Evolutionary conservation across 768 basidiomycete species (phyloP).

Genomic region (Glaciozyma antarctica): DNA sequence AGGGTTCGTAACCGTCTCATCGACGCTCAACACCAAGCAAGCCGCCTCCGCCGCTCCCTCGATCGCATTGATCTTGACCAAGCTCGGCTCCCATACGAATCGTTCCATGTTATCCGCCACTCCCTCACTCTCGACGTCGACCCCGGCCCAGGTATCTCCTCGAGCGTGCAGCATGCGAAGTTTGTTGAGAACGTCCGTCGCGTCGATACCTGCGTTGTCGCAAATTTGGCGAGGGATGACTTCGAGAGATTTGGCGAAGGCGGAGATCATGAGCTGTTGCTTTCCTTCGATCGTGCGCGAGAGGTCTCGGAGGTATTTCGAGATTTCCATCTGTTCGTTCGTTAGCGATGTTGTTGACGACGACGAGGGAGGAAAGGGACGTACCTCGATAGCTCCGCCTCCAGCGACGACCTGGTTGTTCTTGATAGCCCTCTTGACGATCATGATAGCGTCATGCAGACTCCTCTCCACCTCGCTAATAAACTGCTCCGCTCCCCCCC

Average conservation of each 20-base stretch:
- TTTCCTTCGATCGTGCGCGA: slow-evolving; percentile 91
- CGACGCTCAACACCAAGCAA: slow-evolving; percentile 86
- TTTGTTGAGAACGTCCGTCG: slow-evolving; percentile 94
- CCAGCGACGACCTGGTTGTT: slow-evolving; percentile 96
- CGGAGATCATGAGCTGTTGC: slow-evolving; percentile 82
- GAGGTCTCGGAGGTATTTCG: slow-evolving; percentile 82
- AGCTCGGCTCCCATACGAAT: slow-evolving; percentile 95
- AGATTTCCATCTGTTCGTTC: slow-evolving; percentile 78
- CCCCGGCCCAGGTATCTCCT: slow-evolving; percentile 78
- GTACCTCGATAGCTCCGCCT: slow-evolving; percentile 90
- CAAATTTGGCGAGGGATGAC: slow-evolving; percentile 97
- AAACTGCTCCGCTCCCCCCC: slow-evolving; percentile 97
- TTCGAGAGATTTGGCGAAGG: slow-evolving; percentile 94
- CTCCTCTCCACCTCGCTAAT: slow-evolving; percentile 96
- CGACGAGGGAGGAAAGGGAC: slow-evolving; percentile 9
- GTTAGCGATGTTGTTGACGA: too few species aligned
- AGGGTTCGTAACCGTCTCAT: slow-evolving; percentile 93
- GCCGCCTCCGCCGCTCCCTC: slow-evolving; percentile 93
- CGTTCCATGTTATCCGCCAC: slow-evolving; percentile 93
- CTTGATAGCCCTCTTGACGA: slow-evolving; percentile 93
- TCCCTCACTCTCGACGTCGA: slow-evolving; percentile 82
- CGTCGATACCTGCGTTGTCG: slow-evolving; percentile 95
- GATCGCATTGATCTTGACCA: slow-evolving; percentile 92
- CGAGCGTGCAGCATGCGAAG: slow-evolving; percentile 90
- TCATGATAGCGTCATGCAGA: slow-evolving; percentile 98